These are phyloP conservation scores for Diaporthe aspalathi DNA, from an alignment of 2,329 filamentous ascomycete genomes.

Conservation along the genomic window DNA sequence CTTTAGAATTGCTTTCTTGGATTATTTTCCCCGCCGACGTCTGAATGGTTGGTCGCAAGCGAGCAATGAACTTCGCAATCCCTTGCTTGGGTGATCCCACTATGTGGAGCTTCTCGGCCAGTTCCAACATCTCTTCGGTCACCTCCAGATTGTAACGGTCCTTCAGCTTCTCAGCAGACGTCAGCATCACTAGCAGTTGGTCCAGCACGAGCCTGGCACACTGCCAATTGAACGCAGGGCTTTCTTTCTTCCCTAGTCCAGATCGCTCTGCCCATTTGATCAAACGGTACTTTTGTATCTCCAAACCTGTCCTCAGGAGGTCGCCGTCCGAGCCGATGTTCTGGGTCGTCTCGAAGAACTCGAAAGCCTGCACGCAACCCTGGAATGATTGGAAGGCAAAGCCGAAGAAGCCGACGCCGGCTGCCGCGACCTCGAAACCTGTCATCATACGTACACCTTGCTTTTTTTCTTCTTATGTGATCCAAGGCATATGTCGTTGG, in stretches of 20 bases:
- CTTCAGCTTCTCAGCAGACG: conserved; percentile 38
- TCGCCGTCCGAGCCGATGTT: conserved; percentile 42
- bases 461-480: background rate
- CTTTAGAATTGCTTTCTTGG: conserved; percentile 39
- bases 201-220: conserved; percentile 39
- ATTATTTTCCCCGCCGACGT: conserved; percentile 37
- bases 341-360: conserved; percentile 41
- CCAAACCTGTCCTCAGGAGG: conserved; percentile 39
- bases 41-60: conserved; percentile 36
- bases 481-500: background rate
- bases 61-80: conserved; percentile 38
- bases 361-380: conserved; percentile 40
- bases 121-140: conserved; percentile 36
- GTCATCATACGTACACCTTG: conserved; percentile 5
- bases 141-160: conserved; percentile 41
- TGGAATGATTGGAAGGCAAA: conserved; percentile 40
- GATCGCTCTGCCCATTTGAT: conserved; percentile 40
- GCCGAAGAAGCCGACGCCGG: conserved; percentile 32
- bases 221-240: conserved; percentile 41
- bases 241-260: conserved; percentile 37
- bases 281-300: conserved; percentile 42
- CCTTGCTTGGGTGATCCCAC: conserved; percentile 35
- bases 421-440: conserved; percentile 36
- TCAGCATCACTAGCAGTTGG: conserved; percentile 39
- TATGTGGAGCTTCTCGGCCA: background rate